These are phyloP conservation scores for Sporopachydermia lactativora DNA, from an alignment of 805 yeast genomes.

Conservation along the genomic window DNA sequence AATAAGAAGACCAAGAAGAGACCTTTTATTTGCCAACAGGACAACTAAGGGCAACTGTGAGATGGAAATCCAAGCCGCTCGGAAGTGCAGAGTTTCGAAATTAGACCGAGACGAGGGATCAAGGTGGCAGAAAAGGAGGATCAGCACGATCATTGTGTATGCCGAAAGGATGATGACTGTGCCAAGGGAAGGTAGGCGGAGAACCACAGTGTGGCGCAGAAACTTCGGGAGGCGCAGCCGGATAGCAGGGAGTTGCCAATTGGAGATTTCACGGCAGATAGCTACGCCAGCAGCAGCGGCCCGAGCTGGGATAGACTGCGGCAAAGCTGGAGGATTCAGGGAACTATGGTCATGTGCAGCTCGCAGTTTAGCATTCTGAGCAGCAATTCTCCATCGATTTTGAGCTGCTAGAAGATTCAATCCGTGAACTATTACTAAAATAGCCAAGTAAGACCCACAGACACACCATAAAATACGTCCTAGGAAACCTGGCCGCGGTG, in stretches of 20 bases:
- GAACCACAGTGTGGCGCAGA: not conserved
- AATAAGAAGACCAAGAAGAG: slow-evolving; percentile 10
- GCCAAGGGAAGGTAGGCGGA: not conserved
- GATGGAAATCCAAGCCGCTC: slow-evolving; percentile 16
- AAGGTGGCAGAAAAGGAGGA: slow-evolving; percentile 10
- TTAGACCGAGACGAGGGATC: slow-evolving; percentile 4
- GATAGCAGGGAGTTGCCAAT: not conserved
- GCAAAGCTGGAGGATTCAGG: not conserved
- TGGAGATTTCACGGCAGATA: not conserved
- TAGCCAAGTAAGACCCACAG: slow-evolving; percentile 11
- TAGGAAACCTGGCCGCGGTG: slow-evolving; percentile 14
- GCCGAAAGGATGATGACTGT: not conserved
- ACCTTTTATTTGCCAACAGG: slow-evolving; percentile 12
- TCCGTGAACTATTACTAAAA: slow-evolving; percentile 5
- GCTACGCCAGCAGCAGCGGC: not conserved
- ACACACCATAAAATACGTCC: slow-evolving; percentile 14
- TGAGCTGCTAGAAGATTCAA: slow-evolving; percentile 1
- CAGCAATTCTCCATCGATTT: slow-evolving; percentile 4
- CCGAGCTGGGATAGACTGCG: not conserved
- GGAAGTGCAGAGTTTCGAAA: slow-evolving; percentile 12
- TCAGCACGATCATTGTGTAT: slow-evolving; percentile 11
- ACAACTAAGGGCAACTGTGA: slow-evolving; percentile 15
- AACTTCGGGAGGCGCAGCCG: not conserved
- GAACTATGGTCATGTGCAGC: slow-evolving; percentile 5
- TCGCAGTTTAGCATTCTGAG: slow-evolving; percentile 4